Evolutionary conservation across 805 yeast species (phyloP).

Genomic region (Schwanniomyces pseudopolymorphus): DNA sequence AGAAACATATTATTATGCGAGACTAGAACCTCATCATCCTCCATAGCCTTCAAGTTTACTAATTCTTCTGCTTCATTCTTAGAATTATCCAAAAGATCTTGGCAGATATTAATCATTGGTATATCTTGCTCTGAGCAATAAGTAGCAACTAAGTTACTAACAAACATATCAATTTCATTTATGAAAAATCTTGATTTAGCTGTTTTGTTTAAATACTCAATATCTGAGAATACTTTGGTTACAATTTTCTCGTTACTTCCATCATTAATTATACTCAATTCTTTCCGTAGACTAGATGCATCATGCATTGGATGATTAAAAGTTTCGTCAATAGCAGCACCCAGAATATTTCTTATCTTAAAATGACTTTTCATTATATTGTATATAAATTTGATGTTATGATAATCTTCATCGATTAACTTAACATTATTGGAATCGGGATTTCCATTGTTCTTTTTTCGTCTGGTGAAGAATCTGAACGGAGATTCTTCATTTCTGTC

Average conservation of each 20-base stretch:
- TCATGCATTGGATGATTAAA: conserved; percentile 6
- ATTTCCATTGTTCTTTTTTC: not conserved
- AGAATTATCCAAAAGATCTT: conserved; percentile 17
- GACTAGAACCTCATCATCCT: conserved; percentile 27
- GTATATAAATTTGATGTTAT: conserved; percentile 31
- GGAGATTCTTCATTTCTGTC: conserved; percentile 24
- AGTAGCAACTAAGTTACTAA: conserved; percentile 21
- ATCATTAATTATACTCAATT: conserved; percentile 4
- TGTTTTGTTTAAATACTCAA: not conserved
- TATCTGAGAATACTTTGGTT: conserved; percentile 5
- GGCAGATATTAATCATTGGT: conserved; percentile 16
- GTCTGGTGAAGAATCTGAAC: conserved; percentile 18
- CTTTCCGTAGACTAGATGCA: conserved; percentile 16
- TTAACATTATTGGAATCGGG: conserved; percentile 1
- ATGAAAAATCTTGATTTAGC: conserved; percentile 20
- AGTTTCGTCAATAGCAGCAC: conserved; percentile 20
- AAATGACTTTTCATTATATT: conserved; percentile 31
- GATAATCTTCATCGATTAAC: conserved; percentile 25
- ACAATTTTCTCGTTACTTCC: conserved; percentile 4
- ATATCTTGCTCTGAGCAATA: conserved; percentile 19
- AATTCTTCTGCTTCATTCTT: conserved; percentile 24
- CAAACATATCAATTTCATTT: conserved; percentile 25
- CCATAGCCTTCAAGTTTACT: not conserved
- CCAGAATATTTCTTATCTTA: conserved; percentile 27
- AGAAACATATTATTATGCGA: conserved; percentile 34